A percentile compares a stretch with the other conserved stretches of the same genome.
Conservation (phyloP, 2,329 filamentous ascomycete genomes). For the Paraphaeosphaeria sporulosa region DNA sequence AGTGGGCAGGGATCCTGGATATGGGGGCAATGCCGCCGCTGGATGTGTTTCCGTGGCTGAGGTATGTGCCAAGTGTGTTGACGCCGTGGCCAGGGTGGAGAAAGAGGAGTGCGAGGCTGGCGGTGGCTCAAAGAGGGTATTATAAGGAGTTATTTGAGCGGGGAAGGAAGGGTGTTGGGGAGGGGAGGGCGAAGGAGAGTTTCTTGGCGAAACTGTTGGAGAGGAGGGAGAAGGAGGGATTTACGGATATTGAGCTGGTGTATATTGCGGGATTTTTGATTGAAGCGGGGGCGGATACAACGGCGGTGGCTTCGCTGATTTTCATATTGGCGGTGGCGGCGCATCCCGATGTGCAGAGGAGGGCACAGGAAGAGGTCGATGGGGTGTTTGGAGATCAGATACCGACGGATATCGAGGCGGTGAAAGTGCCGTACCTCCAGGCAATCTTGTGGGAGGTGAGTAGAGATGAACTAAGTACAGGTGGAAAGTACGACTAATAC, state of each 20-base stretch:
- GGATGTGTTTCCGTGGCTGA: conserved; percentile 19
- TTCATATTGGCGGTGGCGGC: conserved; percentile 15
- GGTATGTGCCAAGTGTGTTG: conserved; percentile 15
- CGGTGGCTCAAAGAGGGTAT: conserved; percentile 12
- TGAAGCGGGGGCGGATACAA: conserved; percentile 37
- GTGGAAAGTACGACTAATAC: not conserved
- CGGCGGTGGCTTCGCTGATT: conserved; percentile 27
- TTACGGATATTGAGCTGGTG: conserved; percentile 18
- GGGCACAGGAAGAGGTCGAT: conserved; percentile 45
- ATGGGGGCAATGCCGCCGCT: conserved; percentile 15
- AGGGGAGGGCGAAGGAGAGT: conserved; percentile 12
- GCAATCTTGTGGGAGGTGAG: conserved; percentile 25
- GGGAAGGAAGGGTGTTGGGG: conserved; percentile 13
- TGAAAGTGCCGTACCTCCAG: conserved; percentile 39
- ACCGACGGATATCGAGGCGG: conserved; percentile 33
- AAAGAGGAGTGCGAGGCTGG: conserved; percentile 12
- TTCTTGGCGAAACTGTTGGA: conserved; percentile 13
- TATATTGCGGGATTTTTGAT: conserved; percentile 20
- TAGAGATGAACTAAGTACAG: not conserved
- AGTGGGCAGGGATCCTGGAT: conserved; percentile 18
- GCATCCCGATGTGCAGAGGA: conserved; percentile 27
- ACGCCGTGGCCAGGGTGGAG: conserved; percentile 23
- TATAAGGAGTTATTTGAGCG: conserved; percentile 17
- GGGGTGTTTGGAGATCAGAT: conserved; percentile 27
- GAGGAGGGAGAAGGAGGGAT: conserved; percentile 18